phyloP scores from a whole-genome alignment of 495 filamentous ascomycete species.

The Daldinia grandis region DNA sequence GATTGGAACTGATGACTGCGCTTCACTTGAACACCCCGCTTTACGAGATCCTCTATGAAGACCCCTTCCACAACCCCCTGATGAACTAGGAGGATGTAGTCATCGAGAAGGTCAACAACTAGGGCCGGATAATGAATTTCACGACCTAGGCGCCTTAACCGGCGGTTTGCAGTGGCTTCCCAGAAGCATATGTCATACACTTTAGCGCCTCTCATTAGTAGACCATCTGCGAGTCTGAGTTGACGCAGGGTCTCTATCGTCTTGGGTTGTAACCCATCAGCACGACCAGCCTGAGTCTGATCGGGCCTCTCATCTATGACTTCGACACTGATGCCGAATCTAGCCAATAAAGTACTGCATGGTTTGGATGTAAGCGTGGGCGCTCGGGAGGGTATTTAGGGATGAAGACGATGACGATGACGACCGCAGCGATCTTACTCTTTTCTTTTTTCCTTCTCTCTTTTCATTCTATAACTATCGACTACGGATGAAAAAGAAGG shows the following conservation, averaged over 20 bases:
- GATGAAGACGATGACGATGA: background rate
- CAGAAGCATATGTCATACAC: constrained; percentile 78
- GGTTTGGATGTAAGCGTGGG: constrained; percentile 25
- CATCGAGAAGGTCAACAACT: constrained; percentile 71
- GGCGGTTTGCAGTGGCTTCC: constrained; percentile 65
- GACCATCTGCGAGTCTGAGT: constrained; percentile 69
- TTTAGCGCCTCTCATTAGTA: constrained; percentile 68
- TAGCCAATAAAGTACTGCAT: constrained; percentile 67
- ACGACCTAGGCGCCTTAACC: constrained; percentile 36
- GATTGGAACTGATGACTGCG: constrained; percentile 65
- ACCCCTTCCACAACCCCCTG: constrained; percentile 77
- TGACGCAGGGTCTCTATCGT: constrained; percentile 73
- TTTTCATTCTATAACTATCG: constrained; percentile 3
- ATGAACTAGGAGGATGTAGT: constrained; percentile 76
- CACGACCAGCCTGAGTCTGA: constrained; percentile 68
- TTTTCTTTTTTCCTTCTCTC: background rate
- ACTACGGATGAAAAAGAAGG: background rate
- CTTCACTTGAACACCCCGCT: constrained; percentile 64
- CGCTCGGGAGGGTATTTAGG: background rate
- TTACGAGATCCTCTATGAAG: constrained; percentile 69
- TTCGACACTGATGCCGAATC: constrained; percentile 68
- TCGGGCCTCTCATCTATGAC: constrained; percentile 70
- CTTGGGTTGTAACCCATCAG: constrained; percentile 76
- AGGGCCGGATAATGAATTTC: constrained; percentile 59
- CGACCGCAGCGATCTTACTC: background rate